These are phyloP conservation scores for Colletotrichum cereale DNA, from an alignment of 2,329 filamentous ascomycete genomes.

Conservation along the genomic window DNA sequence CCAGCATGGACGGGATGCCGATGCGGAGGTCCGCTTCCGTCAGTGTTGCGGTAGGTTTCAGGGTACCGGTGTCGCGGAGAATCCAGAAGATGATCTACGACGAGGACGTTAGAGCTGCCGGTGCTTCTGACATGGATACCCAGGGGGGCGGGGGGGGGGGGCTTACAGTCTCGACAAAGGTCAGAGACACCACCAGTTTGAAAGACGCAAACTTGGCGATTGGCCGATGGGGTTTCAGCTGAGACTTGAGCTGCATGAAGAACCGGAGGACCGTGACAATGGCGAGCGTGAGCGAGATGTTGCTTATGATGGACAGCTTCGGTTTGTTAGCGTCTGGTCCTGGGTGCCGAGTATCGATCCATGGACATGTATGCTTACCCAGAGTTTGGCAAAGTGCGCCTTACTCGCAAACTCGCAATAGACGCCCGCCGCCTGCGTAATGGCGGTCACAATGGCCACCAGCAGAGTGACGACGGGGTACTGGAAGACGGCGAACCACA, in stretches of 20 bases:
- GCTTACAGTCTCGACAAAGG: slow-evolving; percentile 41
- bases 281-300: slow-evolving; percentile 43
- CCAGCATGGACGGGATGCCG: slow-evolving; percentile 43
- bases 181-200: slow-evolving; percentile 45
- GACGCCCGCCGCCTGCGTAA: slow-evolving; percentile 46
- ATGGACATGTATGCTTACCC: slow-evolving; percentile 38
- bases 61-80: slow-evolving; percentile 39
- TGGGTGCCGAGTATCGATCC: neutral
- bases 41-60: slow-evolving; percentile 42
- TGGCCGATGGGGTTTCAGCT: slow-evolving; percentile 43
- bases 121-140: neutral
- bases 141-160: neutral
- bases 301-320: slow-evolving; percentile 46
- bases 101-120: neutral
- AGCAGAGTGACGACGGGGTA: slow-evolving; percentile 51
- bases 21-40: slow-evolving; percentile 44
- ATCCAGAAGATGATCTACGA: slow-evolving; percentile 46
- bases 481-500: slow-evolving; percentile 55
- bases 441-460: slow-evolving; percentile 56
- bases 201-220: slow-evolving; percentile 46
- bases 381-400: slow-evolving; percentile 48
- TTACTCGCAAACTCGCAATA: slow-evolving; percentile 49
- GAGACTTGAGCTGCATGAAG: slow-evolving; percentile 32
- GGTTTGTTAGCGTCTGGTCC: neutral
- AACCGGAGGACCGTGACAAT: slow-evolving; percentile 45